phyloP scores from a whole-genome alignment of 176 grass and related monocot genomes.

The Triticum monococcum region DNA sequence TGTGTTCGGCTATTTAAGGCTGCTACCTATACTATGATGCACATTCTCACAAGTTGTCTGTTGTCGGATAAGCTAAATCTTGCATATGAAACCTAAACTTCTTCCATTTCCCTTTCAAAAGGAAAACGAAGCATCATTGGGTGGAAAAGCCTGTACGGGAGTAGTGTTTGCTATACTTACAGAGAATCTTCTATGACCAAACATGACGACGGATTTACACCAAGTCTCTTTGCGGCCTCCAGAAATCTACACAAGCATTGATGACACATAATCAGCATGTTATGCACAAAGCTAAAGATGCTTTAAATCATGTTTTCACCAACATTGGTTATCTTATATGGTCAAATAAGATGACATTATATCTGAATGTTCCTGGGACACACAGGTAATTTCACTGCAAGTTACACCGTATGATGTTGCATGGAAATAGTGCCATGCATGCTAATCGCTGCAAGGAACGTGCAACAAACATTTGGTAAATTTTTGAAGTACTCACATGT shows the following conservation, averaged over 20 bases:
- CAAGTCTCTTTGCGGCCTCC: slow-evolving; percentile 72
- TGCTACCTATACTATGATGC: not conserved
- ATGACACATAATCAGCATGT: not conserved
- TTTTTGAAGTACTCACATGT: slow-evolving; percentile 50
- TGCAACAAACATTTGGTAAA: not conserved
- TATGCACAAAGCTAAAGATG: not conserved
- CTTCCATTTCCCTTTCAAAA: not conserved
- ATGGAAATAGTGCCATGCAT: not conserved
- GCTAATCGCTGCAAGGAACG: not conserved
- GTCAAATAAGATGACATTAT: not conserved
- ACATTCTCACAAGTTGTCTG: not conserved
- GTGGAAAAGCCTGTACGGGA: not conserved
- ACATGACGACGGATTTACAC: slow-evolving; percentile 56
- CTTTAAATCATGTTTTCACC: not conserved
- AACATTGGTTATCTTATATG: not conserved
- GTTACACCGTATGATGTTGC: not conserved
- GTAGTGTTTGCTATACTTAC: slow-evolving; percentile 42
- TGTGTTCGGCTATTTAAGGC: not conserved
- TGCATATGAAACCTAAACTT: not conserved
- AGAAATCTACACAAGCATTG: slow-evolving; percentile 56
- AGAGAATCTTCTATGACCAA: slow-evolving; percentile 86
- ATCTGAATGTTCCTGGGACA: not conserved
- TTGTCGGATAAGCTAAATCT: not conserved
- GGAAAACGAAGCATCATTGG: not conserved
- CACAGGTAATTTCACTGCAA: not conserved